Conservation (phyloP, 495 filamentous ascomycete species). For the Cercophora newfieldiana region DNA sequence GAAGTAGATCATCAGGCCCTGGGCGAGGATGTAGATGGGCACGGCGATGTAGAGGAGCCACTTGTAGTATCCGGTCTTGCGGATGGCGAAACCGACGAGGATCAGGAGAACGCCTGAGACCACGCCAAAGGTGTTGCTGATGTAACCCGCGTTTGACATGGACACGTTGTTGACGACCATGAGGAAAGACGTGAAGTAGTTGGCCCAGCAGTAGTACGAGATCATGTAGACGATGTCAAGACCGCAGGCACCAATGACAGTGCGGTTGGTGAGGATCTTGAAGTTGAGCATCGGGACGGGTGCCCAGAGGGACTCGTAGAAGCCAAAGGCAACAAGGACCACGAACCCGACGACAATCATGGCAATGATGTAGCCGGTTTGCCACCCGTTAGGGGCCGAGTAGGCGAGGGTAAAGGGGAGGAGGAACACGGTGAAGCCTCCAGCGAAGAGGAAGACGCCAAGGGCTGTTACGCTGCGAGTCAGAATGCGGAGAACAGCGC, state of each 20-base stretch:
- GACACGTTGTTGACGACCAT: constrained; percentile 58
- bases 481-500: neutral
- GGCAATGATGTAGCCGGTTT: constrained; percentile 53
- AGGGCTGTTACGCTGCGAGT: constrained; percentile 22
- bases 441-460: constrained; percentile 55
- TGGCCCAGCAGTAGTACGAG: constrained; percentile 59
- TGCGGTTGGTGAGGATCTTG: constrained; percentile 56
- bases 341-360: constrained; percentile 58
- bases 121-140: constrained; percentile 48
- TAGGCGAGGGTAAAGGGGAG: constrained; percentile 58
- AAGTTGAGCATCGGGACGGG: constrained; percentile 58
- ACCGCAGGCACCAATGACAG: constrained; percentile 60
- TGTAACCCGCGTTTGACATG: constrained; percentile 50
- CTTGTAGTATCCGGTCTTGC: constrained; percentile 59
- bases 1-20: constrained; percentile 73
- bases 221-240: constrained; percentile 52
- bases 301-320: constrained; percentile 56
- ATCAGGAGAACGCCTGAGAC: constrained; percentile 54
- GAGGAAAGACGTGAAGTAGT: constrained; percentile 59
- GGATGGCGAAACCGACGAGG: constrained; percentile 61
- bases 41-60: constrained; percentile 56
- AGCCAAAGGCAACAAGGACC: constrained; percentile 53
- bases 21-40: constrained; percentile 61
- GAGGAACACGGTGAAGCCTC: constrained; percentile 60
- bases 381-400: constrained; percentile 49